Base-by-base conservation (phyloP, 2,329 filamentous ascomycete genomes). In the Fusarium buxicola region DNA sequence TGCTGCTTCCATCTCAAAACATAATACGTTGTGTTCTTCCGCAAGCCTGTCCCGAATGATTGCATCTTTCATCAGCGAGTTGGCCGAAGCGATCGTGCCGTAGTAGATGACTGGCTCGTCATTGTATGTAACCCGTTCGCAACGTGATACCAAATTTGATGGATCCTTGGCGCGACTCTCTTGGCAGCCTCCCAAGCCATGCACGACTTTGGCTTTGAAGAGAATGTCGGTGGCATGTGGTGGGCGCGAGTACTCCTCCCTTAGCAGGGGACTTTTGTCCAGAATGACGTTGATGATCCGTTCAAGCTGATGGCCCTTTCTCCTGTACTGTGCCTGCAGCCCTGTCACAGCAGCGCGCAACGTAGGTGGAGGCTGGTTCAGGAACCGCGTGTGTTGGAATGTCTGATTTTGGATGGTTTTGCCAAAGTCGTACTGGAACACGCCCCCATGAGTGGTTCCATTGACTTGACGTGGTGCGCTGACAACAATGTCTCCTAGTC, bases 61-160 rank as follows among this genome's bases (percentile, higher is more conserved):
- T 2, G 66, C 66, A 13, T 72, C 54, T 10, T 69, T 71, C 35
- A 70, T 62, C 5, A 71, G 43, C 4, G 41, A 50, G 11, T 69
- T 66, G 0, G 52, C 55, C 0, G 48, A 61, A 4, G 62, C 70
- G 3, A 73, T 65, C 0, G 62, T 6, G 1, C 68, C 58, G 30
- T 63, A 66, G 18, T 70, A 62, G 8, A 72, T 51, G 11, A 4
- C 18, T 9, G 18, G 34, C 6, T 36, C 34, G 15, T 36, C 34
- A 16, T 36, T n/a, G 13, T 12, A 9, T 8, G 7, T 8, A 7
- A 9, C 32, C 16, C 44, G 35, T 16, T 7, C 2, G 2, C 18
- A 24, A 7, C 46, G 27, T 24, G 8, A 13, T 12, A 32, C 12
- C 9, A 8, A 16, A 5, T 34, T 25, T 8, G 15, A n/a, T 7